These are phyloP conservation scores for Fistulifera pelliculosa DNA, from an alignment of 108 stramenopile genomes.

Conservation along the genomic window DNA sequence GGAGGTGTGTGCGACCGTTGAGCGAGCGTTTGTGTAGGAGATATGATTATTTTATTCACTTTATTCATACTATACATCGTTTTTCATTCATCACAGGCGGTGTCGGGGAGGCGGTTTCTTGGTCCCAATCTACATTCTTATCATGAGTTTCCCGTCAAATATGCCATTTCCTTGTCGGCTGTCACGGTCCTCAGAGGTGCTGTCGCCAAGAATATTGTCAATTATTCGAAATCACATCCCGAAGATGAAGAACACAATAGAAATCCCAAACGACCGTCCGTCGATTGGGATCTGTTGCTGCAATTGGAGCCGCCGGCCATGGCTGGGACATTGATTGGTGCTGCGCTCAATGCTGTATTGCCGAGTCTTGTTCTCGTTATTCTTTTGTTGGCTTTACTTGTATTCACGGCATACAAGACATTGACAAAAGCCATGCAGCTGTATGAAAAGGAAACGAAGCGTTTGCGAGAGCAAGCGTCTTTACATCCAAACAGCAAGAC, in stretches of 20 bases:
- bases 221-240: slow-evolving; percentile 83
- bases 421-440: slow-evolving; percentile 74
- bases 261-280: slow-evolving; percentile 75
- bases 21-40: too few relatives aligned
- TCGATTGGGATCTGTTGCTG: slow-evolving; percentile 96
- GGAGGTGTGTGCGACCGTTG: slow-evolving; percentile 13
- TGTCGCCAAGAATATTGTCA: slow-evolving; percentile 73
- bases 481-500: not conserved
- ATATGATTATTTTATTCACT: too few relatives aligned
- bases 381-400: slow-evolving; percentile 70
- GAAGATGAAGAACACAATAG: not conserved
- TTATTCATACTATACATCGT: too few relatives aligned
- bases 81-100: too few relatives aligned
- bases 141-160: slow-evolving; percentile 73
- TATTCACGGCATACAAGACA: slow-evolving; percentile 72
- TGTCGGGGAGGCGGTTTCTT: slow-evolving; percentile 73
- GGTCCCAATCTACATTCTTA: slow-evolving; percentile 89
- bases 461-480: not conserved
- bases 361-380: slow-evolving; percentile 76
- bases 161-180: slow-evolving; percentile 88
- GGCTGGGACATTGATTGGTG: slow-evolving; percentile 84
- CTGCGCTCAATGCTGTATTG: slow-evolving; percentile 77
- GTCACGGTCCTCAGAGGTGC: slow-evolving; percentile 90
- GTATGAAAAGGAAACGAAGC: slow-evolving; percentile 67
- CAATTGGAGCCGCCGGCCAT: slow-evolving; percentile 94